phyloP scores from a whole-genome alignment of 2,329 filamentous ascomycete genomes.

The Rhinocladiella similis region DNA sequence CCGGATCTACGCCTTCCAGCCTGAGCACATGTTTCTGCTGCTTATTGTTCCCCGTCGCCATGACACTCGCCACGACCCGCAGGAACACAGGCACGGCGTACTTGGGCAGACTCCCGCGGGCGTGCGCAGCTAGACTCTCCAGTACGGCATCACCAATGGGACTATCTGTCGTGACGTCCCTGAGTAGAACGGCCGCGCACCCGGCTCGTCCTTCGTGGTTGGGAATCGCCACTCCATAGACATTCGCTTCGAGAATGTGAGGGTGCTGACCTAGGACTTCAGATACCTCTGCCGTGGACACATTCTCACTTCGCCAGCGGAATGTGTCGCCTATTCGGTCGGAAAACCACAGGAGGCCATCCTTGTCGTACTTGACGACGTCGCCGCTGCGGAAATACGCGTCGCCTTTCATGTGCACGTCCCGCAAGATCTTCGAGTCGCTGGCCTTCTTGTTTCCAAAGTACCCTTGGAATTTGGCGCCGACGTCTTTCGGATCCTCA shows the following conservation, averaged over 20 bases:
- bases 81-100: conserved; percentile 80
- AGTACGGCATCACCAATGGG: conserved; percentile 11
- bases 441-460: conserved; percentile 68
- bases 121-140: conserved; percentile 25
- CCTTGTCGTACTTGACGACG: conserved; percentile 59
- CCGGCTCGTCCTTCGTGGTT: conserved; percentile 69
- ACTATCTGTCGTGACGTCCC: conserved; percentile 8
- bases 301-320: conserved; percentile 72
- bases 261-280: conserved; percentile 62
- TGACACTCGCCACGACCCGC: conserved; percentile 62
- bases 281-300: conserved; percentile 66
- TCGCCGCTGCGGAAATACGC: conserved; percentile 70
- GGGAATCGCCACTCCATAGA: conserved; percentile 67
- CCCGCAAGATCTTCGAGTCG: conserved; percentile 61
- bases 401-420: conserved; percentile 69
- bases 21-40: conserved; percentile 77
- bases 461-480: conserved; percentile 67
- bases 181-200: conserved; percentile 54
- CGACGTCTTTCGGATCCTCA: conserved; percentile 56
- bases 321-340: conserved; percentile 73
- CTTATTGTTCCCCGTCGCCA: conserved; percentile 82
- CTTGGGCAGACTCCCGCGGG: conserved; percentile 62
- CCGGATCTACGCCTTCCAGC: conserved; percentile 71
- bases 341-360: conserved; percentile 69
- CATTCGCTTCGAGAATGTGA: conserved; percentile 54